A percentile compares a stretch with the other conserved stretches of the same genome.
Evolutionary conservation across 2,329 filamentous ascomycete species (phyloP).

Genomic region (Mollisiaceae sp.): DNA sequence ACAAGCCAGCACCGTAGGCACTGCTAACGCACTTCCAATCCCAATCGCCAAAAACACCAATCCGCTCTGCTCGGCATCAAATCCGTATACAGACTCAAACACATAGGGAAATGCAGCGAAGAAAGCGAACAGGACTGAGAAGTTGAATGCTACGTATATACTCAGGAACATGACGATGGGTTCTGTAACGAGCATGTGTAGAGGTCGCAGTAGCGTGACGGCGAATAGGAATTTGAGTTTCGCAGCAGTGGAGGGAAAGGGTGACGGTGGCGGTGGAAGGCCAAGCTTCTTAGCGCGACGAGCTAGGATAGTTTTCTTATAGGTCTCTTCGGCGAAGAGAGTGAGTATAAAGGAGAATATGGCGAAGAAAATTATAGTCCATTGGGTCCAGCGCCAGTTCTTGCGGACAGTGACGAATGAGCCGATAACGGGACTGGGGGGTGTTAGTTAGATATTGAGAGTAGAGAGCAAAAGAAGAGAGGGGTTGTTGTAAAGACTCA

Average conservation of each 20-base stretch:
- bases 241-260: constrained; percentile 47
- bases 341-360: constrained; percentile 51
- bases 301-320: constrained; percentile 40
- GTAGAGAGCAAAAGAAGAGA: not conserved
- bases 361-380: constrained; percentile 55
- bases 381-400: constrained; percentile 60
- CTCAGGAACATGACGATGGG: constrained; percentile 45
- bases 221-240: constrained; percentile 49
- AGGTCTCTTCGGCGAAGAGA: constrained; percentile 49
- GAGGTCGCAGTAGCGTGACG: constrained; percentile 44
- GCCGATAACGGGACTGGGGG: constrained; percentile 39
- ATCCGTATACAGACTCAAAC: constrained; percentile 45
- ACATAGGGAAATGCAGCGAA: constrained; percentile 49
- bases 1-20: constrained; percentile 48
- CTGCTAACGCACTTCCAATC: constrained; percentile 50
- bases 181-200: constrained; percentile 46
- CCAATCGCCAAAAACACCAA: constrained; percentile 47
- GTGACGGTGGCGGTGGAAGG: constrained; percentile 49
- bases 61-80: constrained; percentile 44
- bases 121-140: constrained; percentile 46
- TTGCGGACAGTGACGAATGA: constrained; percentile 53
- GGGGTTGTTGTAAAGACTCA: constrained; percentile 38
- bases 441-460: constrained; percentile 14
- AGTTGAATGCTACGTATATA: constrained; percentile 45
- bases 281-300: constrained; percentile 41